Evolutionary conservation across 75 land plant species (phyloP).

Genomic region (Pseudotsuga menziesii): DNA sequence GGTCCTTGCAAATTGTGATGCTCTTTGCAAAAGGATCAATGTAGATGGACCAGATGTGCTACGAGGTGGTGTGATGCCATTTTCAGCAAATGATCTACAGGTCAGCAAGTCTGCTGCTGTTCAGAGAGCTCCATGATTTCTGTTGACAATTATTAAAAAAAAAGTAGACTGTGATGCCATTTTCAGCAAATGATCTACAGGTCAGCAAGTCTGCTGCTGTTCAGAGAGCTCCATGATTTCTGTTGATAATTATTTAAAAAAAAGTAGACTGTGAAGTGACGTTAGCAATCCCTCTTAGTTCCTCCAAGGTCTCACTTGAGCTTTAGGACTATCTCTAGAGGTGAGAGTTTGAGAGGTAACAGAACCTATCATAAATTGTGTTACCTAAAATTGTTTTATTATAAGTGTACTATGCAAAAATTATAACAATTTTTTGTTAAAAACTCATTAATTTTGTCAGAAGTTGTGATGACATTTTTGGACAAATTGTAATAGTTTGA

Average conservation of each 20-base stretch:
- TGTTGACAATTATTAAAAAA: too few species aligned
- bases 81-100: constrained; percentile 16
- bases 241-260: not conserved
- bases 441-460: too few species aligned
- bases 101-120: not conserved
- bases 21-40: constrained; percentile 72
- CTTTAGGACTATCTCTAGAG: too few species aligned
- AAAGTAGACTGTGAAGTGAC: not conserved
- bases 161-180: constrained; percentile 41
- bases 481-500: too few species aligned
- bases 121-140: not conserved
- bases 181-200: constrained; percentile 16
- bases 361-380: too few species aligned
- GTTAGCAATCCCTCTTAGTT: too few species aligned
- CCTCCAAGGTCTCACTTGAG: too few species aligned
- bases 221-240: not conserved
- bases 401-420: too few species aligned
- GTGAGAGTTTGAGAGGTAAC: too few species aligned
- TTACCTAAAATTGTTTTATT: too few species aligned
- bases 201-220: not conserved
- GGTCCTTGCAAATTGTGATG: constrained; percentile 73
- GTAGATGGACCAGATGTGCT: constrained; percentile 71
- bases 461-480: too few species aligned
- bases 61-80: constrained; percentile 38
- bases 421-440: too few species aligned